A percentile compares a stretch with the other conserved stretches of the same genome.
Evolutionary conservation across 2,329 filamentous ascomycete genomes (phyloP).

Genomic region (Colletotrichum scovillei): DNA sequence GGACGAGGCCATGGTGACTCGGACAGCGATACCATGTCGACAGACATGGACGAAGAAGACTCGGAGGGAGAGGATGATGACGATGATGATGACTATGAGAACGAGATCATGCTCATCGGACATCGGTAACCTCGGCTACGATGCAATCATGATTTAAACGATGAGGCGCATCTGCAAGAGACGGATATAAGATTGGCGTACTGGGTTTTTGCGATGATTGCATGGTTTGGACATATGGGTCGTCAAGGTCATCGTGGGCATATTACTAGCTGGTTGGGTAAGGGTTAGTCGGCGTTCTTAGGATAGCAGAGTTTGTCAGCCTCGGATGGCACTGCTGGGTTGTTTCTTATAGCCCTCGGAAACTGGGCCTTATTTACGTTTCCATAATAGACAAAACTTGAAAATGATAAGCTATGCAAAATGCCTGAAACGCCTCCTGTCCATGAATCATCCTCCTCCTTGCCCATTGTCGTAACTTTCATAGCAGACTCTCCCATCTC

Average conservation of each 20-base stretch:
- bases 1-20: conserved; percentile 59
- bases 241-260: conserved; percentile 17
- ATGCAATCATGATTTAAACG: neutral
- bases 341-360: conserved; percentile 1
- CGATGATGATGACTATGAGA: conserved; percentile 60
- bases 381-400: conserved; percentile 23
- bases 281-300: conserved; percentile 20
- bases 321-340: neutral
- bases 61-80: conserved; percentile 58
- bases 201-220: conserved; percentile 2
- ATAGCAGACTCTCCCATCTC: neutral
- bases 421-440: conserved; percentile 24
- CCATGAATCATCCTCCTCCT: neutral
- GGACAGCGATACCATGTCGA: conserved; percentile 51
- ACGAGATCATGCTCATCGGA: conserved; percentile 62
- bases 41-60: conserved; percentile 52
- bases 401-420: neutral
- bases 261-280: neutral
- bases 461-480: conserved; percentile 6
- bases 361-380: conserved; percentile 22
- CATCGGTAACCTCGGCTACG: conserved; percentile 51
- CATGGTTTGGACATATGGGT: conserved; percentile 29
- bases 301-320: neutral
- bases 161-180: conserved; percentile 10
- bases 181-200: conserved; percentile 15